Conservation (phyloP, 2,329 filamentous ascomycete genomes). For the Xylaria sp. region DNA sequence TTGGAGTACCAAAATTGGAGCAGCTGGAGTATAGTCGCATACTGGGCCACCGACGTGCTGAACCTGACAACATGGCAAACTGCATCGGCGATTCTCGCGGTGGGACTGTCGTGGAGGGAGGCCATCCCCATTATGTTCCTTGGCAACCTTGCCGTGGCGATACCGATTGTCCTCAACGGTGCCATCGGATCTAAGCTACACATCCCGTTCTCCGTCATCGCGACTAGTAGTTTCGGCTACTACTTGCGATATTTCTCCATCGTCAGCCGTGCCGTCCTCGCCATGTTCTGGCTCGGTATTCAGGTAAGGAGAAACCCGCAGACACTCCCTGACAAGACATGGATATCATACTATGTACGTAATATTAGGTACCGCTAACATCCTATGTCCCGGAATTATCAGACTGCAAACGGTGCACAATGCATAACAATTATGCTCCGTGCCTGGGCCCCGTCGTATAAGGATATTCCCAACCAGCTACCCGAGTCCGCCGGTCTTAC, state of each 20-base stretch:
- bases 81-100: conserved; percentile 49
- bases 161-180: conserved; percentile 61
- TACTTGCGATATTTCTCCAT: conserved; percentile 55
- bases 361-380: neutral
- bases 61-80: conserved; percentile 51
- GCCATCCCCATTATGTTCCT: conserved; percentile 59
- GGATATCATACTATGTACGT: neutral
- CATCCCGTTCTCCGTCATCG: conserved; percentile 59
- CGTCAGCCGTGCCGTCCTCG: conserved; percentile 55
- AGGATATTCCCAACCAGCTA: conserved; percentile 63
- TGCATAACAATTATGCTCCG: conserved; percentile 55
- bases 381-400: neutral
- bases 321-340: neutral
- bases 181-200: conserved; percentile 59
- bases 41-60: conserved; percentile 52
- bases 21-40: conserved; percentile 50
- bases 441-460: conserved; percentile 66
- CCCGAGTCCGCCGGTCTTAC: conserved; percentile 62
- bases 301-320: conserved; percentile 43
- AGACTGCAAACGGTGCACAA: conserved; percentile 54
- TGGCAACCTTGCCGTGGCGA: conserved; percentile 69
- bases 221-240: conserved; percentile 58
- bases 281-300: conserved; percentile 70
- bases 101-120: conserved; percentile 51
- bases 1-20: conserved; percentile 52